A percentile compares a stretch with the other conserved stretches of the same genome.
These are phyloP conservation scores for Trichodelitschia bisporula DNA, from an alignment of 495 filamentous ascomycete genomes.

Conservation along the genomic window DNA sequence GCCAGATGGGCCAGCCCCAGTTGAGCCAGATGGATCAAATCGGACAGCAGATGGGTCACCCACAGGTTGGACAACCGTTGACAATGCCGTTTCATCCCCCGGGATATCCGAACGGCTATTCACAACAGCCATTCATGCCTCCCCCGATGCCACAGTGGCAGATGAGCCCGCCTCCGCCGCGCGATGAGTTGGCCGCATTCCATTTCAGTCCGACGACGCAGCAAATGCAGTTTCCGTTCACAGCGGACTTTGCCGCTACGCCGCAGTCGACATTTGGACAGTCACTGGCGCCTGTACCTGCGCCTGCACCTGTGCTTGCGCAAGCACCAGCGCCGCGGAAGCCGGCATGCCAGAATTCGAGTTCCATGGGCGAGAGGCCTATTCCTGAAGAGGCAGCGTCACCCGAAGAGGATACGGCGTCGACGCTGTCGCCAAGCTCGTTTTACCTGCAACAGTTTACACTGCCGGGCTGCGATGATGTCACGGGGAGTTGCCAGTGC, in stretches of 20 bases:
- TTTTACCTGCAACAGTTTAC: constrained; percentile 7
- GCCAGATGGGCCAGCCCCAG: not conserved
- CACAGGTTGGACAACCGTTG: not conserved
- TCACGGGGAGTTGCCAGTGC: constrained; percentile 9
- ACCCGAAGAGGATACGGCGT: constrained; percentile 5
- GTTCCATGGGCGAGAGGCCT: too few species aligned
- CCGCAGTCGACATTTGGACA: not conserved
- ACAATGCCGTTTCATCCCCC: not conserved
- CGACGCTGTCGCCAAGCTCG: constrained; percentile 8
- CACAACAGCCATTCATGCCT: too few species aligned
- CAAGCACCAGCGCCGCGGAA: constrained; percentile 1
- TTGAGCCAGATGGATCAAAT: not conserved
- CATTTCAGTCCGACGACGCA: too few species aligned
- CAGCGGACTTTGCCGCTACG: not conserved
- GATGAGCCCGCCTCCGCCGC: too few species aligned
- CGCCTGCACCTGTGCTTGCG: not conserved
- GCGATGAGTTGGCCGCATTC: too few species aligned
- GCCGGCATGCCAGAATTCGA: too few species aligned
- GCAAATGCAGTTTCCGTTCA: too few species aligned
- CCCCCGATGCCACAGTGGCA: too few species aligned
- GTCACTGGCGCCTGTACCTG: not conserved
- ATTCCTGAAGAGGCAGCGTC: constrained; percentile 1
- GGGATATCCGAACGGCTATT: not conserved
- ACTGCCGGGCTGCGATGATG: constrained; percentile 9
- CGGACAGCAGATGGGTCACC: not conserved